Evolutionary conservation across 2,329 filamentous ascomycete genomes (phyloP).

Genomic region (Trichoderma atroviride): DNA sequence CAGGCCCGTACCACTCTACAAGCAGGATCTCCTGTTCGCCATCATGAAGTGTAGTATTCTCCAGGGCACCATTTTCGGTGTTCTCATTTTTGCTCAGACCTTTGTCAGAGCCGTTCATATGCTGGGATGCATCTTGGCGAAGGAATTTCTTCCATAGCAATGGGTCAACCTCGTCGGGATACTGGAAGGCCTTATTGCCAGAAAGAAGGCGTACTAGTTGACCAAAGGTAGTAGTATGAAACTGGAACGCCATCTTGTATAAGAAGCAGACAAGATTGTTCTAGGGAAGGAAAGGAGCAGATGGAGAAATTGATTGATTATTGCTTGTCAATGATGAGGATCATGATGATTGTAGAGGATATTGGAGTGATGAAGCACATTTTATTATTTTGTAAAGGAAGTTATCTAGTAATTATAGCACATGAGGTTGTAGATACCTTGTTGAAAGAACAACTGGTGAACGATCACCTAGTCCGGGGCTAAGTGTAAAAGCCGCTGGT

Average conservation of each 20-base stretch:
- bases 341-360: neutral
- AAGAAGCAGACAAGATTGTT: neutral
- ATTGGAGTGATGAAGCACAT: neutral
- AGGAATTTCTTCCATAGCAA: neutral
- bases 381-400: neutral
- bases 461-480: neutral
- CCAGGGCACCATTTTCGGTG: neutral
- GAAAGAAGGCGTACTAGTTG: neutral
- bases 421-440: neutral
- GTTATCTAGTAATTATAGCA: neutral
- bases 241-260: neutral
- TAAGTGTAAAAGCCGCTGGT: slow-evolving; percentile 1
- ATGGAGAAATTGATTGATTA: neutral
- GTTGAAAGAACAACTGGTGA: neutral
- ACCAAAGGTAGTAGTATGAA: neutral
- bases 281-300: neutral
- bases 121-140: neutral
- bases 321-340: neutral
- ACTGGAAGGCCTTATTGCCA: neutral
- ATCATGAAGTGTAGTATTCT: neutral
- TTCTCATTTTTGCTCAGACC: neutral
- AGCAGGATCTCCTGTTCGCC: neutral
- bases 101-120: neutral
- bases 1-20: slow-evolving; percentile 1
- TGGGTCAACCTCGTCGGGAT: neutral